Evolutionary conservation across 202 grass and related monocot genomes (phyloP).

Genomic region (Elaeis oleifera): DNA sequence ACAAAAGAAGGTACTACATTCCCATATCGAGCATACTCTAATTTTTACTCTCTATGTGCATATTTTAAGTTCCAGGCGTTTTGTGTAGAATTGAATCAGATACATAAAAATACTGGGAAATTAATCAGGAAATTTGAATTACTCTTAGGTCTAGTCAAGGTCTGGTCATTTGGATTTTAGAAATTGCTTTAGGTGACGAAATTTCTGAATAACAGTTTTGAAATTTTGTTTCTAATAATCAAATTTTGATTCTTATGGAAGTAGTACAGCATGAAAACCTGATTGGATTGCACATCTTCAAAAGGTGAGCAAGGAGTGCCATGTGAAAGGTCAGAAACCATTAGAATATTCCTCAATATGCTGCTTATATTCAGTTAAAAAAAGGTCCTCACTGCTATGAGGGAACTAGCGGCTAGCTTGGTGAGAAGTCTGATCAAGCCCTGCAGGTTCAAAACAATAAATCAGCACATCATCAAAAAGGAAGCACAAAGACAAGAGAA

Average conservation of each 20-base stretch:
- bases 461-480: conserved; percentile 19
- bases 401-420: conserved; percentile 61
- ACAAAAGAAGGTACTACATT: too few relatives aligned
- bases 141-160: too few relatives aligned
- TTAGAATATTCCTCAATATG: conserved; percentile 62
- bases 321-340: conserved; percentile 56
- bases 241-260: not conserved
- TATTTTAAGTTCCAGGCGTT: too few relatives aligned
- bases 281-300: conserved; percentile 56
- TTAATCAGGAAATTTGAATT: too few relatives aligned
- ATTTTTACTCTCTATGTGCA: too few relatives aligned
- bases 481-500: conserved; percentile 3
- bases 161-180: too few relatives aligned
- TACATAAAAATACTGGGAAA: too few relatives aligned
- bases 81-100: too few relatives aligned
- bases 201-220: too few relatives aligned
- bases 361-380: conserved; percentile 71
- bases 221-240: too few relatives aligned
- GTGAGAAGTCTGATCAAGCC: conserved; percentile 67
- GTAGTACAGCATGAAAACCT: conserved; percentile 35
- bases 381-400: conserved; percentile 69
- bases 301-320: conserved; percentile 46
- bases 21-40: too few relatives aligned
- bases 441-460: conserved; percentile 38
- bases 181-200: too few relatives aligned